Percentiles rank a stretch among this genome's conserved stretches.
Evolutionary conservation across 2,329 filamentous ascomycete species (phyloP).

Genomic region (Rhynchosporium secalis): DNA sequence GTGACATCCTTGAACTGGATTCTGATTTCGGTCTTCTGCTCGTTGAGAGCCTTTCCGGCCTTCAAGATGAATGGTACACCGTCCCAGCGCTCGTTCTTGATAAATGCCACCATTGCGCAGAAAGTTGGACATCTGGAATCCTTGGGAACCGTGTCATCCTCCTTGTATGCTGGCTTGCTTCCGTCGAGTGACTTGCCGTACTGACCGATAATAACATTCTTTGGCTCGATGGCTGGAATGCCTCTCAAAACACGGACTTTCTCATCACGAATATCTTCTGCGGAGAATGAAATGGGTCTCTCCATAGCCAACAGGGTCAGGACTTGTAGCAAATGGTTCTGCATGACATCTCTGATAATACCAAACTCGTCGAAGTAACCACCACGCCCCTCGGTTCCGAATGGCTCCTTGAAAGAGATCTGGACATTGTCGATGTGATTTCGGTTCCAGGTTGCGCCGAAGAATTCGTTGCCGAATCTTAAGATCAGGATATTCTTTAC

Average conservation of each 20-base stretch:
- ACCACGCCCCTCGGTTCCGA: slow-evolving; percentile 95
- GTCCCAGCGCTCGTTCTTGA: slow-evolving; percentile 99
- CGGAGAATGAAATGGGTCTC: slow-evolving; percentile 94
- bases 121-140: slow-evolving; percentile 98
- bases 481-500: slow-evolving; percentile 99
- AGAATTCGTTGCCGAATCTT: slow-evolving; percentile 97
- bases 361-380: slow-evolving; percentile 99
- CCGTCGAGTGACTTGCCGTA: slow-evolving; percentile 96
- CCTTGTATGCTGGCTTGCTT: slow-evolving; percentile 96
- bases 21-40: slow-evolving; percentile 99
- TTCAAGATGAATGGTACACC: slow-evolving; percentile 99
- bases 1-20: slow-evolving; percentile 99
- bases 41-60: slow-evolving; percentile 97
- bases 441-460: slow-evolving; percentile 97
- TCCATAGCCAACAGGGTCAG: slow-evolving; percentile 97
- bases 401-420: slow-evolving; percentile 99
- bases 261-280: slow-evolving; percentile 97
- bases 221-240: slow-evolving; percentile 93
- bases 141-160: slow-evolving; percentile 97
- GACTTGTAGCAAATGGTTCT: slow-evolving; percentile 97
- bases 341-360: slow-evolving; percentile 99
- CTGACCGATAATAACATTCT: slow-evolving; percentile 99
- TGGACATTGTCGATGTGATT: slow-evolving; percentile 99
- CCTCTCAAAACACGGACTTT: slow-evolving; percentile 94
- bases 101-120: slow-evolving; percentile 94